These are phyloP conservation scores for Phytophthora pisi DNA, from an alignment of 352 stramenopile genomes.

Conservation along the genomic window DNA sequence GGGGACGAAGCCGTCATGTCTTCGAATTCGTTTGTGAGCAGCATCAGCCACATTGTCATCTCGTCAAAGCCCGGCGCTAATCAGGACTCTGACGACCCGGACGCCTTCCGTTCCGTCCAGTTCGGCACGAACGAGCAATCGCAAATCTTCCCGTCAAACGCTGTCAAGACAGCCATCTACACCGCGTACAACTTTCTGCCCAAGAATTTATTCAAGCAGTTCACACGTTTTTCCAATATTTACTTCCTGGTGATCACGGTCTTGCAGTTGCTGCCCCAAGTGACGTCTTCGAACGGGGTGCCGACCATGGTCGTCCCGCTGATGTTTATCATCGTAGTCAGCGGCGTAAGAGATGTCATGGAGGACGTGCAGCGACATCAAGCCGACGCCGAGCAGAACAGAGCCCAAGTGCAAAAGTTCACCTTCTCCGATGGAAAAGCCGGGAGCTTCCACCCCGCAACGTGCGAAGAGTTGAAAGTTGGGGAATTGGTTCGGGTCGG, in stretches of 20 bases:
- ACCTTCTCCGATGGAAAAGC: conserved; percentile 19
- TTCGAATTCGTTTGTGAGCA: conserved; percentile 15
- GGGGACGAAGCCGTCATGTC: conserved; percentile 14
- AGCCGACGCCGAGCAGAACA: conserved; percentile 74
- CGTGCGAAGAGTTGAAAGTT: conserved; percentile 66
- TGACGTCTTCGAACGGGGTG: conserved; percentile 83
- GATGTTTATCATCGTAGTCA: conserved; percentile 86
- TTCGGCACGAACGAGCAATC: conserved; percentile 29
- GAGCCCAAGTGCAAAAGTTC: conserved; percentile 35
- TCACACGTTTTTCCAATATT: conserved; percentile 87
- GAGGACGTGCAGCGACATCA: conserved; percentile 83
- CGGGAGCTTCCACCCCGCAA: conserved; percentile 26
- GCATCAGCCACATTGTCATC: conserved; percentile 31
- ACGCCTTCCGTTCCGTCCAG: conserved; percentile 30
- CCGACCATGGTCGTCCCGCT: conserved; percentile 88
- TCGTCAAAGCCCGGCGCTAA: conserved; percentile 17
- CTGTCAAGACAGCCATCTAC: conserved; percentile 66
- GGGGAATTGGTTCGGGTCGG: conserved; percentile 80
- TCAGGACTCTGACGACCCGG: conserved; percentile 2
- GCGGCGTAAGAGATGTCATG: conserved; percentile 75
- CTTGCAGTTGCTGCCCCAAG: conserved; percentile 80
- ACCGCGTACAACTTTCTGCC: conserved; percentile 65
- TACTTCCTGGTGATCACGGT: conserved; percentile 92
- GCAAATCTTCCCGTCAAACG: conserved; percentile 48
- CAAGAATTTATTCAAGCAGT: conserved; percentile 83